Conservation (phyloP, 225 moss, liverwort and hornwort species). For the Bryoerythrophyllum caledonicum region DNA sequence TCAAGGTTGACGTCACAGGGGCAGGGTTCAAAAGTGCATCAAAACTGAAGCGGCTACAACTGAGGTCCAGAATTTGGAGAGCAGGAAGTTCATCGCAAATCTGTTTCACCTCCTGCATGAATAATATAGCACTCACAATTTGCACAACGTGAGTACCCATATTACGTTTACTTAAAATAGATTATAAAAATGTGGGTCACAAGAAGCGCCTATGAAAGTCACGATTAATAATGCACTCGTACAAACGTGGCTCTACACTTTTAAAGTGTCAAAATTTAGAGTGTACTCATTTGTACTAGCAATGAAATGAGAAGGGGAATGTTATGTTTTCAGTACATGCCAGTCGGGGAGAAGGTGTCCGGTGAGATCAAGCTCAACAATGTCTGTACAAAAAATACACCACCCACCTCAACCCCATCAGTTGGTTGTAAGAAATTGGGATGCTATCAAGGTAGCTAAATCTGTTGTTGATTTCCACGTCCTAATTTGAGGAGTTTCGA, state of each 20-base stretch:
- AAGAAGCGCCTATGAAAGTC: background rate
- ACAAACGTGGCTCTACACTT: too few species aligned
- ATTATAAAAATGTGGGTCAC: too few species aligned
- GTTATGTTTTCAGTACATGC: constrained; percentile 50
- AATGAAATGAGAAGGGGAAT: background rate
- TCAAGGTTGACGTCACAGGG: constrained; percentile 39
- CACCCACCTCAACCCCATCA: background rate
- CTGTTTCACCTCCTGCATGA: constrained; percentile 52
- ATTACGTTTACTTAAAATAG: background rate
- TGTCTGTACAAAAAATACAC: constrained; percentile 34
- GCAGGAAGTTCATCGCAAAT: constrained; percentile 61
- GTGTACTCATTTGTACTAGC: too few species aligned
- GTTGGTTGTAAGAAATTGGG: too few species aligned
- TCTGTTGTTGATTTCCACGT: too few species aligned
- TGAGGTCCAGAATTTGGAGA: constrained; percentile 57
- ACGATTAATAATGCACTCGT: background rate
- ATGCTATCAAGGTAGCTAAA: too few species aligned
- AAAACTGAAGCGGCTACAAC: constrained; percentile 47
- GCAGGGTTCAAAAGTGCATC: constrained; percentile 4
- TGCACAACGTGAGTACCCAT: too few species aligned
- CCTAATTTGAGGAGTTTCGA: too few species aligned
- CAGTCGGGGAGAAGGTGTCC: constrained; percentile 69
- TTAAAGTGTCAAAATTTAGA: too few species aligned
- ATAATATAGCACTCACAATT: background rate
- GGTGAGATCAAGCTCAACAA: constrained; percentile 70